Percentiles rank a stretch among this genome's conserved stretches.
Evolutionary conservation across 1,139 yeast species (phyloP).

Genomic region (Blastobotrys persicus): DNA sequence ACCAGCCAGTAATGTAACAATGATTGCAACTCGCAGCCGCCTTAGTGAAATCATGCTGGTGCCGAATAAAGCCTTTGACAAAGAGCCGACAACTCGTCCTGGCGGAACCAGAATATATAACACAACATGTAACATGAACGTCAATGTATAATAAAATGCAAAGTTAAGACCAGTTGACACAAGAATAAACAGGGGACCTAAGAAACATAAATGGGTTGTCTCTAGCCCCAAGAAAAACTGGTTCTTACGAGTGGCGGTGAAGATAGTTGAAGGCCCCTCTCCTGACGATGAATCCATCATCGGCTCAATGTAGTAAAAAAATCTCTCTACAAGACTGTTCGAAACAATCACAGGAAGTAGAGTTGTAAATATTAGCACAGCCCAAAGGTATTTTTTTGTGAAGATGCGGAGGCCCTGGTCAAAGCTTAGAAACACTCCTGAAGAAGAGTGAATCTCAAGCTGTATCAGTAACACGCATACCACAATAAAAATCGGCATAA

Average conservation of each 20-base stretch:
- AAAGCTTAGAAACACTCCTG: slow-evolving; percentile 49
- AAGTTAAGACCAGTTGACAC: slow-evolving; percentile 49
- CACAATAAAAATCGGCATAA: slow-evolving; percentile 35
- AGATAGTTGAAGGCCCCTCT: slow-evolving; percentile 27
- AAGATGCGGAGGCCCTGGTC: slow-evolving; percentile 45
- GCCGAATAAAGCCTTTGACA: not conserved
- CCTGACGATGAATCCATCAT: slow-evolving; percentile 27
- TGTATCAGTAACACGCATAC: slow-evolving; percentile 30
- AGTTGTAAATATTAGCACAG: slow-evolving; percentile 29
- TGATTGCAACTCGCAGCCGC: slow-evolving; percentile 1
- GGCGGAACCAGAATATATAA: slow-evolving; percentile 30
- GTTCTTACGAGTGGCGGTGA: slow-evolving; percentile 28
- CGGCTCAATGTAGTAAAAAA: slow-evolving; percentile 40
- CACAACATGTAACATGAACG: not conserved
- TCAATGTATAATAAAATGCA: slow-evolving; percentile 37
- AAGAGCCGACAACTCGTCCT: not conserved
- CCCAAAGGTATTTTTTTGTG: slow-evolving; percentile 28
- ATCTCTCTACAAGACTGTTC: slow-evolving; percentile 18
- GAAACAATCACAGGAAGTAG: slow-evolving; percentile 44
- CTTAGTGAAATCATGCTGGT: not conserved
- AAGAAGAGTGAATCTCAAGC: slow-evolving; percentile 22
- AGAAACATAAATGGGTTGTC: slow-evolving; percentile 49
- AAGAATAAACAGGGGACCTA: slow-evolving; percentile 55
- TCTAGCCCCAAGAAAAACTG: slow-evolving; percentile 65
- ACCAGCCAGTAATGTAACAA: slow-evolving; percentile 7